These are phyloP conservation scores for Gymnopilus junonius DNA, from an alignment of 768 basidiomycete genomes.

Conservation along the genomic window DNA sequence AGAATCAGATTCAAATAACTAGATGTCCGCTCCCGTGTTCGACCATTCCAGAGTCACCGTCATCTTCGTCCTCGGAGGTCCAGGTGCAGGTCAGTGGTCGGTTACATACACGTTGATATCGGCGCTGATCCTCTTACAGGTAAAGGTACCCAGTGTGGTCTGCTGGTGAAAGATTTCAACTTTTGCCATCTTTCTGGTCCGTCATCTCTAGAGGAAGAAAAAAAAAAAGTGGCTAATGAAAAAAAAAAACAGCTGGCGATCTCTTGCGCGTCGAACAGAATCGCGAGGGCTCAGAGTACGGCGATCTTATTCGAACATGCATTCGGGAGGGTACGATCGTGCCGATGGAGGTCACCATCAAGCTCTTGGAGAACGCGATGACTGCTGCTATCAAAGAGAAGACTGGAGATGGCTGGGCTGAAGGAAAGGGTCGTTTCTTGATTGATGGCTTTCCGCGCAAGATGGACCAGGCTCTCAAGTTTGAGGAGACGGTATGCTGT, in stretches of 20 bases:
- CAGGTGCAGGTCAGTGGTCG: slow-evolving; percentile 76
- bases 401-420: slow-evolving; percentile 61
- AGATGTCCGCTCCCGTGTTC: slow-evolving; percentile 50
- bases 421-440: slow-evolving; percentile 84
- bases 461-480: slow-evolving; percentile 96
- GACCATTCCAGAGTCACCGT: slow-evolving; percentile 79
- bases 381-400: slow-evolving; percentile 52
- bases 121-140: slow-evolving; percentile 50
- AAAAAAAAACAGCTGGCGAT: slow-evolving; percentile 78
- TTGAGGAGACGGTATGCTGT: slow-evolving; percentile 76
- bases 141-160: slow-evolving; percentile 93
- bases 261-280: slow-evolving; percentile 93
- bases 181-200: slow-evolving; percentile 95
- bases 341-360: slow-evolving; percentile 96
- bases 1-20: slow-evolving; percentile 10
- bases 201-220: too few relatives aligned
- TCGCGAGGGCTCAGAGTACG: slow-evolving; percentile 82
- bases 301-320: slow-evolving; percentile 82
- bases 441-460: slow-evolving; percentile 98
- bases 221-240: too few relatives aligned
- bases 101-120: slow-evolving; percentile 4
- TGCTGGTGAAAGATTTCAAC: slow-evolving; percentile 80
- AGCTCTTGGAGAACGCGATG: slow-evolving; percentile 95
- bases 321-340: slow-evolving; percentile 94
- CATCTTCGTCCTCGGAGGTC: slow-evolving; percentile 95